Evolutionary conservation across 2,329 filamentous ascomycete genomes (phyloP).

Genomic region (Claviceps lovelessii): DNA sequence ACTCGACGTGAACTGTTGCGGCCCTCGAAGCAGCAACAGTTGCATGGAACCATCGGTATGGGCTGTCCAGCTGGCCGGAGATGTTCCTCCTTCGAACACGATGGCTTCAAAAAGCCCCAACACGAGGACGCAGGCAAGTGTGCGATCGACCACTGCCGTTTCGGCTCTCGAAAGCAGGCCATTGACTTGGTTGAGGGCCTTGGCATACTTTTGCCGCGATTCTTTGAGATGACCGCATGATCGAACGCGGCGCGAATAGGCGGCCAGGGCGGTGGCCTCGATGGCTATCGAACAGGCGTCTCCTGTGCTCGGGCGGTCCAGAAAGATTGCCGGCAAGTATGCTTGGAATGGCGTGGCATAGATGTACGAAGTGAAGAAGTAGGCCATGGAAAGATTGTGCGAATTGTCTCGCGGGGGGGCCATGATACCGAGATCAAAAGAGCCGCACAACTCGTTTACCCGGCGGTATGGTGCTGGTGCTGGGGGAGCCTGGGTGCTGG

Average conservation of each 20-base stretch:
- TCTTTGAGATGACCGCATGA: conserved; percentile 7
- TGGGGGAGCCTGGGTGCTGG: neutral
- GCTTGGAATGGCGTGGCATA: conserved; percentile 12
- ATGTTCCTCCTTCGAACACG: conserved; percentile 12
- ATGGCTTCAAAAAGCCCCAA: conserved; percentile 16
- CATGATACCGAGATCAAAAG: neutral
- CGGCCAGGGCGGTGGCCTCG: conserved; percentile 12
- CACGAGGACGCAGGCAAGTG: conserved; percentile 14
- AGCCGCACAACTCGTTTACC: neutral
- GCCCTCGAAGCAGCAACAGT: conserved; percentile 13
- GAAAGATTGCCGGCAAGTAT: conserved; percentile 11
- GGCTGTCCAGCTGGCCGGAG: conserved; percentile 12
- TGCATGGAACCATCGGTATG: conserved; percentile 14
- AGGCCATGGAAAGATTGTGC: neutral
- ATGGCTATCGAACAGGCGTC: conserved; percentile 12
- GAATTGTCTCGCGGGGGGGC: neutral
- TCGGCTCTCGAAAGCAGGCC: conserved; percentile 6
- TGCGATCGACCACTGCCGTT: conserved; percentile 12
- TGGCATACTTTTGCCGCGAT: conserved; percentile 10
- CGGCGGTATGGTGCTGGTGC: neutral
- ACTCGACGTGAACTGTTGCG: conserved; percentile 9
- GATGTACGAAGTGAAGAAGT: conserved; percentile 14
- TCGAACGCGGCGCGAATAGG: conserved; percentile 9
- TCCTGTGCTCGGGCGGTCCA: neutral
- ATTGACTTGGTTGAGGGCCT: conserved; percentile 9